Conservation (phyloP, 441 rosid genomes). For the Isatis lusitanica region DNA sequence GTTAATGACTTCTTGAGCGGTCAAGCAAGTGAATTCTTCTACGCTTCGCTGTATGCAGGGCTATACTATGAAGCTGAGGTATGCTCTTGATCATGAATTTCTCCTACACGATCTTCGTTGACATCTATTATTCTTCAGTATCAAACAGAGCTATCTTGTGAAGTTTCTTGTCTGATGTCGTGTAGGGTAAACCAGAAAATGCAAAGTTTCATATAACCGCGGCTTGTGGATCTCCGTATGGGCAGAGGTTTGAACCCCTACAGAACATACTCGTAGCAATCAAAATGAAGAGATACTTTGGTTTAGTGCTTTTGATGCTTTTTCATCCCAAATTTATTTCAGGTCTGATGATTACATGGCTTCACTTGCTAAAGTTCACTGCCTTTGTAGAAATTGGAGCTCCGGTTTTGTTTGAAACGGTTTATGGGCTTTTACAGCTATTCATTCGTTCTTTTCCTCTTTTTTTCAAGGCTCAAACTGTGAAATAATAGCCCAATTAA, state of each 20-base stretch:
- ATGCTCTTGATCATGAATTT: constrained; percentile 26
- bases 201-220: constrained; percentile 67
- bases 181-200: constrained; percentile 66
- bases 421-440: not conserved
- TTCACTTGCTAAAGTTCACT: constrained; percentile 75
- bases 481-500: not conserved
- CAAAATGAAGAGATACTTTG: not conserved
- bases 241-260: constrained; percentile 55
- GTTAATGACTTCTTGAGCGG: constrained; percentile 59
- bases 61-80: constrained; percentile 87
- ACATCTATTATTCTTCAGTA: not conserved
- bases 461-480: not conserved
- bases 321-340: constrained; percentile 29
- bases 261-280: not conserved
- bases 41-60: constrained; percentile 79
- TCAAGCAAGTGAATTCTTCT: constrained; percentile 57
- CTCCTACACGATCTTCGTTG: not conserved
- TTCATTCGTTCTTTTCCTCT: not conserved
- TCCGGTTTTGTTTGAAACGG: constrained; percentile 23
- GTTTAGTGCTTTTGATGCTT: not conserved
- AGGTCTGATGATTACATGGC: constrained; percentile 87
- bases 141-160: not conserved
- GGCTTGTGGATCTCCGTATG: constrained; percentile 68
- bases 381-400: constrained; percentile 66
- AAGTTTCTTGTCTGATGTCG: not conserved